Percentiles rank a stretch among this genome's conserved stretches.
phyloP scores from a whole-genome alignment of 164 flowering plant species.

The Vitis riparia region DNA sequence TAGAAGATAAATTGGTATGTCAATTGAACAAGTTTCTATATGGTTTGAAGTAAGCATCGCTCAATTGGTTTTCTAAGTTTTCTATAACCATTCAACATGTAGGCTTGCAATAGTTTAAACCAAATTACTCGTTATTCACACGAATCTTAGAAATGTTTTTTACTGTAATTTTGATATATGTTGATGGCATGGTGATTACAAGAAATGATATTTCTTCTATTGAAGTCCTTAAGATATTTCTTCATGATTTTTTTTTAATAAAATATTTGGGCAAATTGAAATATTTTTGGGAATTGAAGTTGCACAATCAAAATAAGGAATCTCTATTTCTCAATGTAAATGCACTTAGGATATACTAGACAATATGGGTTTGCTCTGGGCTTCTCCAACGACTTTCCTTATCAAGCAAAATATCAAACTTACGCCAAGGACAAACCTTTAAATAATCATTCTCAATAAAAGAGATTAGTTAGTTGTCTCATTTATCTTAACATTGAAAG shows the following conservation, averaged over 20 bases:
- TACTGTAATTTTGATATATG: background rate
- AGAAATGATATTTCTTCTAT: slow-evolving; percentile 13
- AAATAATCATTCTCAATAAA: background rate
- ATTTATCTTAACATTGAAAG: slow-evolving; percentile 9
- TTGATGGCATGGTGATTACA: slow-evolving; percentile 10
- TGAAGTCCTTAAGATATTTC: slow-evolving; percentile 12
- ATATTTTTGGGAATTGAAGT: too few relatives aligned
- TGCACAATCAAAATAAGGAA: background rate
- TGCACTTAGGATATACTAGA: slow-evolving; percentile 12
- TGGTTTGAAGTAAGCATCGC: slow-evolving; percentile 1
- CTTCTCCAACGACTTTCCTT: slow-evolving; percentile 1
- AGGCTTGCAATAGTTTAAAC: background rate
- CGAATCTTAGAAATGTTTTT: background rate
- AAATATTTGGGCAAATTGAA: too few relatives aligned
- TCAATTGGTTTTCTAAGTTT: slow-evolving; percentile 3
- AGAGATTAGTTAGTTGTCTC: background rate
- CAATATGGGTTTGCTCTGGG: slow-evolving; percentile 10
- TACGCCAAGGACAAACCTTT: background rate
- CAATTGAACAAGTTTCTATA: background rate
- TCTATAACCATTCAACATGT: background rate
- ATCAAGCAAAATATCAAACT: slow-evolving; percentile 4
- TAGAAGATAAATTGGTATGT: background rate
- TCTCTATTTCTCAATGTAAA: slow-evolving; percentile 10
- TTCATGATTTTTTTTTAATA: slow-evolving; percentile 14
- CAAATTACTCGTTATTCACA: slow-evolving; percentile 1